phyloP scores from a whole-genome alignment of 306 rosid genomes.

The Vicia faba region DNA sequence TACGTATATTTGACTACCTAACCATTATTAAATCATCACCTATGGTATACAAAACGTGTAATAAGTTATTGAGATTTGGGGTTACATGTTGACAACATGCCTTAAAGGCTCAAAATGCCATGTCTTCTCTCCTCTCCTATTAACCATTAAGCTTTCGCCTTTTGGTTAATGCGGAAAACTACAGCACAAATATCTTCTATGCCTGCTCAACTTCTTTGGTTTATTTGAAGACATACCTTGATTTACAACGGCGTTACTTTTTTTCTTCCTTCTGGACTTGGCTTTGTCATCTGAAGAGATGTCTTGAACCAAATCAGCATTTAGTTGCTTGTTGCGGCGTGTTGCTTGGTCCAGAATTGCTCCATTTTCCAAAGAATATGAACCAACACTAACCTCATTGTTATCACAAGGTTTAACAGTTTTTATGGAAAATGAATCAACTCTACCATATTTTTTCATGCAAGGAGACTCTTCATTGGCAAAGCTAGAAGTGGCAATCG shows the following conservation, averaged over 20 bases:
- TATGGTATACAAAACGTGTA: conserved; percentile 24
- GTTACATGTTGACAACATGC: conserved; percentile 22
- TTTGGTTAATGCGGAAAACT: conserved; percentile 41
- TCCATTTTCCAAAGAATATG: conserved; percentile 37
- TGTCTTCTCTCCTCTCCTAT: conserved; percentile 21
- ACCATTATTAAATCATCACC: not conserved
- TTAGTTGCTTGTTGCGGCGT: conserved; percentile 20
- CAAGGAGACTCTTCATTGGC: conserved; percentile 35
- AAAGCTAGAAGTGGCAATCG: conserved; percentile 39
- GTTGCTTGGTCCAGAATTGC: conserved; percentile 37
- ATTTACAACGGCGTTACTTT: conserved; percentile 2
- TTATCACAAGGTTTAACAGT: conserved; percentile 10
- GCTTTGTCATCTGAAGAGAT: conserved; percentile 35
- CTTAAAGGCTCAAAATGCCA: conserved; percentile 10
- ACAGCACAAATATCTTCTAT: conserved; percentile 35
- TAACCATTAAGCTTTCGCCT: conserved; percentile 17
- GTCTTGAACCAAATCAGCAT: not conserved
- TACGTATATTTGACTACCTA: not conserved
- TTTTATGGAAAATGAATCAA: conserved; percentile 46
- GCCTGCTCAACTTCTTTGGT: conserved; percentile 35
- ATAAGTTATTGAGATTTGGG: not conserved
- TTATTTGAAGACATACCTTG: conserved; percentile 31
- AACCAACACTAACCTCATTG: conserved; percentile 35
- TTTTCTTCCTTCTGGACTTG: conserved; percentile 36
- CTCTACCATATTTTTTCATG: conserved; percentile 33